Evolutionary conservation across 1,139 yeast species (phyloP), one percentile per base, ranked within the genome.

Genomic region (Diutina pseudorugosa): DNA sequence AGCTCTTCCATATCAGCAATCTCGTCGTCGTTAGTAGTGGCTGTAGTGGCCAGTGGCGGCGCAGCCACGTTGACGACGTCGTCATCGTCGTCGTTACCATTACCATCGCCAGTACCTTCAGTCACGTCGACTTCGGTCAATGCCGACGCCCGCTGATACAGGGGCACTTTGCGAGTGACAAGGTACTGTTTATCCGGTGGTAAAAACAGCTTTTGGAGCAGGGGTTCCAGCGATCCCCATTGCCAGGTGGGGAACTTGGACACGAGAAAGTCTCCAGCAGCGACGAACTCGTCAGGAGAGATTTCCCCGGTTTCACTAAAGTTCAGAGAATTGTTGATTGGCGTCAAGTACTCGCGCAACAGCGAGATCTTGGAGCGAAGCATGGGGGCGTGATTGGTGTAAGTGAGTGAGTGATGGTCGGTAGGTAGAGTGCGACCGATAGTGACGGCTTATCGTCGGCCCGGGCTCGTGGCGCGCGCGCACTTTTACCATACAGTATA

Each of bases 161-260:
- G 84, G 1, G 98, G 96, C 3, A 93, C 97, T 64, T 89, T 96
- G 61, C 80, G 79, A 0, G 97, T 90, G 6, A 93, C 85, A 50
- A 93, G 70, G 59, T 77, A 88, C 67, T 93, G 98, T 67, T 89
- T 93, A 58, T 88, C 93, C 1, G 71, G 68, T 0, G 98, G 98
- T 56, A 93, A 70, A 61, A 89, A 93, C 56, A 81, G 84, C 59
- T 86, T 79, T 53, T 69, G 76, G 54, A 74, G 71, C 60, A 77
- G 78, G 11, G 76, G 71, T 20, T 94, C 84, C 9, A 89, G 83
- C 3, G 83, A 71, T 7, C 84, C 75, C 98, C 99, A 93, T 57
- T 83, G 80, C 98, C 99, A 93, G 0, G 98, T 94, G 1, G 98
- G 98, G 66, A 94, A 93, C 72, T 87, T 87, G 67, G 81, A 82